These are phyloP conservation scores for Magnusiomyces starmeri DNA, from an alignment of 1,139 yeast species.

Conservation along the genomic window DNA sequence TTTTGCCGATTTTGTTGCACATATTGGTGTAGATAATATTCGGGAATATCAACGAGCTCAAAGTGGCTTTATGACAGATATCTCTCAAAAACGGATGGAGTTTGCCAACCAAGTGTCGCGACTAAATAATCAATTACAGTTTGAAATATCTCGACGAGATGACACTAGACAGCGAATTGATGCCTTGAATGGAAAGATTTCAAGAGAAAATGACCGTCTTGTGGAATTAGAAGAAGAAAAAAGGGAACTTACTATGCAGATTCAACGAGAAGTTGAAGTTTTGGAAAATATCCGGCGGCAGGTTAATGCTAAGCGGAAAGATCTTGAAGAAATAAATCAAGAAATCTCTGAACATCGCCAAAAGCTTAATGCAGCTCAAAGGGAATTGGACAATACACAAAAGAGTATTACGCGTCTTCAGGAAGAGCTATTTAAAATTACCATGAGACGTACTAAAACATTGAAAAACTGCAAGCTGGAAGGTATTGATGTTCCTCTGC, in stretches of 20 bases:
- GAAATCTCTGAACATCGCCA: conserved; percentile 7
- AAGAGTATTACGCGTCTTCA: conserved; percentile 40
- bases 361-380: conserved; percentile 13
- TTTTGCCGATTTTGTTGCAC: conserved; percentile 49
- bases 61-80: conserved; percentile 52
- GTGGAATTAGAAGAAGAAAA: conserved; percentile 34
- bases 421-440: conserved; percentile 49
- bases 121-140: conserved; percentile 52
- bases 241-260: conserved; percentile 19
- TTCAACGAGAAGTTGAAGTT: conserved; percentile 15
- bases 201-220: conserved; percentile 35
- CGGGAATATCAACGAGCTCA: conserved; percentile 57
- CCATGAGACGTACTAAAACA: conserved; percentile 51
- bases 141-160: conserved; percentile 51
- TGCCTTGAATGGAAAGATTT: conserved; percentile 35
- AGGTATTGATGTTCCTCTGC: conserved; percentile 57
- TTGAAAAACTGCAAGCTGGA: conserved; percentile 73
- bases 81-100: conserved; percentile 58
- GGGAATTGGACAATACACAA: conserved; percentile 16
- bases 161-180: conserved; percentile 45
- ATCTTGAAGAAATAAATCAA: conserved; percentile 2
- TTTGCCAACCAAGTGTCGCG: conserved; percentile 55
- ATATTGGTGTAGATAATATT: conserved; percentile 47
- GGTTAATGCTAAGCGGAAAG: background rate
- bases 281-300: background rate